phyloP scores from a whole-genome alignment of 2,329 filamentous ascomycete species.

The Aspergillus pseudoglaucus region DNA sequence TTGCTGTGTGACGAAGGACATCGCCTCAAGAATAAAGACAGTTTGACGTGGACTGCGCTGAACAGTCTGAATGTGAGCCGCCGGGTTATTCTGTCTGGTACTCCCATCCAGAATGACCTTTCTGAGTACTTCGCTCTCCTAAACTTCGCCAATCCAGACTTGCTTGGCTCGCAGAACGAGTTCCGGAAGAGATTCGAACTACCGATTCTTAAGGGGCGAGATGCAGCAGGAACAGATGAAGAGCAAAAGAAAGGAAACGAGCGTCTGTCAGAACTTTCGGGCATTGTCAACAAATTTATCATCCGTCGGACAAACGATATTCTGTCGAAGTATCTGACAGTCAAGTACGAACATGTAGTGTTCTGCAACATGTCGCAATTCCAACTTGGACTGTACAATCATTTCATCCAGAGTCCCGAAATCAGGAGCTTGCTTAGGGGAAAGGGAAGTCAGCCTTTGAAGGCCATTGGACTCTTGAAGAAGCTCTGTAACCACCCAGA shows the following conservation, averaged over 20 bases:
- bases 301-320: constrained; percentile 98
- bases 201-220: constrained; percentile 83
- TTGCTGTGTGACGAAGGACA: constrained; percentile 96
- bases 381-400: constrained; percentile 88
- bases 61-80: constrained; percentile 85
- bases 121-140: constrained; percentile 95
- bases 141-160: constrained; percentile 90
- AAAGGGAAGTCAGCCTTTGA: constrained; percentile 91
- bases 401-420: constrained; percentile 92
- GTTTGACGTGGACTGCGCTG: constrained; percentile 85
- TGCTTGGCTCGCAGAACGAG: constrained; percentile 80
- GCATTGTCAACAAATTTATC: constrained; percentile 94
- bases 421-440: constrained; percentile 87
- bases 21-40: constrained; percentile 92
- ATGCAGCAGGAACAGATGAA: constrained; percentile 78
- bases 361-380: constrained; percentile 94
- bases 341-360: constrained; percentile 99
- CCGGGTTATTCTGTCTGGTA: constrained; percentile 90
- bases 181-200: constrained; percentile 93
- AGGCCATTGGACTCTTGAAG: constrained; percentile 93
- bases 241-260: constrained; percentile 79
- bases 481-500: constrained; percentile 99
- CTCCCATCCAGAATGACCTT: constrained; percentile 96
- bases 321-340: constrained; percentile 89
- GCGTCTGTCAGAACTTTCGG: constrained; percentile 71